Evolutionary conservation across 257 asterid genomes (phyloP).

Genomic region (Solanum sitiens): DNA sequence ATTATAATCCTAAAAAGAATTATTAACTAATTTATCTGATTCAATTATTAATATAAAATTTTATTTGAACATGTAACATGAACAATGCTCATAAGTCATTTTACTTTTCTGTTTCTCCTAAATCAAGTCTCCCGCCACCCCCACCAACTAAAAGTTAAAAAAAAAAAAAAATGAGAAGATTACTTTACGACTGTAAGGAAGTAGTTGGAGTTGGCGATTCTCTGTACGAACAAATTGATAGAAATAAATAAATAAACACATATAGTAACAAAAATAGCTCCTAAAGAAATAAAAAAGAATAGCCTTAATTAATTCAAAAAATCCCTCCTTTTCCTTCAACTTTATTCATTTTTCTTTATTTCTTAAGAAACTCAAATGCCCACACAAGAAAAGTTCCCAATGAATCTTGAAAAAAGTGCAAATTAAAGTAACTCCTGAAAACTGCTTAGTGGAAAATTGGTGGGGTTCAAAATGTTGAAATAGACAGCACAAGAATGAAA

Average conservation of each 20-base stretch:
- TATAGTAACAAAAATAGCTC: neutral
- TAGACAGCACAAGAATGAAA: neutral
- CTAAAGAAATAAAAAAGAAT: neutral
- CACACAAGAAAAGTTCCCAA: neutral
- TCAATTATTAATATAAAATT: neutral
- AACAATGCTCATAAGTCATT: neutral
- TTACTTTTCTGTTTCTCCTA: neutral
- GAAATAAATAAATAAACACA: neutral
- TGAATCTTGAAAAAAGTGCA: neutral
- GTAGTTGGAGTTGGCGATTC: neutral
- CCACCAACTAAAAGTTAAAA: neutral
- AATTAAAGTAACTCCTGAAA: neutral
- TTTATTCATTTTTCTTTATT: neutral
- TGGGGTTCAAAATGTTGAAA: conserved; percentile 3
- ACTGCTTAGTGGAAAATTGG: conserved; percentile 8
- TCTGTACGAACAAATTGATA: neutral
- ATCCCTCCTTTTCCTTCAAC: neutral
- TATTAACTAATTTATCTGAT: no score
- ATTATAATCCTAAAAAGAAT: no score
- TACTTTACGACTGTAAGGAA: neutral
- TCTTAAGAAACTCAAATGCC: neutral
- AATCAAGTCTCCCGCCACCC: neutral
- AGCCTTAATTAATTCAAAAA: neutral
- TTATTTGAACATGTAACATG: neutral
- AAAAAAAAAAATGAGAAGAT: neutral